Percentiles rank a stretch among this genome's conserved stretches.
Conservation (phyloP, 805 yeast species). For the Candida boidinii region DNA sequence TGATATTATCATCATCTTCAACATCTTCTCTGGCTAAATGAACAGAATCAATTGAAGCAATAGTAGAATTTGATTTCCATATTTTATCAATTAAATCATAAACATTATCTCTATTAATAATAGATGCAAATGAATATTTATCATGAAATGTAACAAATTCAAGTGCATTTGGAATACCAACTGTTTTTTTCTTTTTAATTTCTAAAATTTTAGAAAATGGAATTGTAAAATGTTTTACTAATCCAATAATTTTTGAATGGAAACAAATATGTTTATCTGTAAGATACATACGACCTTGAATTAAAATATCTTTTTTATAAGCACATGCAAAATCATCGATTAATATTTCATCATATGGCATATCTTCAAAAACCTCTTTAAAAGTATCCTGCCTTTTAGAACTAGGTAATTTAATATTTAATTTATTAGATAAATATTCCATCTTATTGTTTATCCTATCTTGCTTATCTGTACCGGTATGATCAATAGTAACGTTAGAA, state of each 20-base stretch:
- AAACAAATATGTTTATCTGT: constrained; percentile 50
- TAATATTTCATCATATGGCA: constrained; percentile 43
- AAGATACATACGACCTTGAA: constrained; percentile 59
- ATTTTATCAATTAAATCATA: constrained; percentile 45
- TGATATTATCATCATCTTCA: background rate
- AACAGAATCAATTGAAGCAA: too few relatives aligned
- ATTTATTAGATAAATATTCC: constrained; percentile 9
- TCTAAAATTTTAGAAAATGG: constrained; percentile 56
- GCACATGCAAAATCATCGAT: constrained; percentile 62
- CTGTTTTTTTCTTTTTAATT: constrained; percentile 57
- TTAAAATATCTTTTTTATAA: constrained; percentile 50
- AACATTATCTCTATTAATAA: constrained; percentile 50
- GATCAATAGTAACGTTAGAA: too few relatives aligned
- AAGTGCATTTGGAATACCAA: constrained; percentile 63
- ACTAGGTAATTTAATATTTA: constrained; percentile 27
- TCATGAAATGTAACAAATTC: constrained; percentile 54
- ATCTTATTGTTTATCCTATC: too few relatives aligned
- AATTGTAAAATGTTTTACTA: constrained; percentile 50
- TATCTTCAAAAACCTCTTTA: constrained; percentile 47
- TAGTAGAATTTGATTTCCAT: constrained; percentile 37
- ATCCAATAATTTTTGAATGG: constrained; percentile 59
- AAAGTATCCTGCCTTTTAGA: constrained; percentile 51
- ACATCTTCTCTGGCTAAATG: constrained; percentile 9
- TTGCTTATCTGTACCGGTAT: too few relatives aligned
- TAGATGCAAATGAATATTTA: constrained; percentile 56